Evolutionary conservation across 225 moss, liverwort and hornwort species (phyloP).

Genomic region (Rhytidiadelphus loreus): DNA sequence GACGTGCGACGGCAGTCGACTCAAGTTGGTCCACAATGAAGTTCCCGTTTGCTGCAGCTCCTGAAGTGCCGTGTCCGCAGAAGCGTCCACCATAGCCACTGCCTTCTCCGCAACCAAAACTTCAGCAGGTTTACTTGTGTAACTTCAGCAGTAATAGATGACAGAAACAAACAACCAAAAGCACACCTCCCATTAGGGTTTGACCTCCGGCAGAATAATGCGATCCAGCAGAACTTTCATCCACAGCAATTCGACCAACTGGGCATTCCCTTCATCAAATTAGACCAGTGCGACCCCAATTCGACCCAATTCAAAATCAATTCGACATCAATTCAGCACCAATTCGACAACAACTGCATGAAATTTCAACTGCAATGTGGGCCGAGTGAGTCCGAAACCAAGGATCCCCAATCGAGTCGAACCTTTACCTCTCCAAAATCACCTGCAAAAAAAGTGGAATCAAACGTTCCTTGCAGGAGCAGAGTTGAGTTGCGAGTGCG

Average conservation of each 20-base stretch:
- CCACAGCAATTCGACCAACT: neutral
- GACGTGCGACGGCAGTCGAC: conserved; percentile 12
- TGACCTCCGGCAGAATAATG: neutral
- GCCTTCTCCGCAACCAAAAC: neutral
- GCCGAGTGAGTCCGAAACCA: neutral
- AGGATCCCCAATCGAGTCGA: neutral
- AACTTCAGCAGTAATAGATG: neutral
- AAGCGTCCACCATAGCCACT: conserved; percentile 4
- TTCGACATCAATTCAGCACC: neutral
- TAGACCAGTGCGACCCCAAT: neutral
- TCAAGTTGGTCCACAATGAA: conserved; percentile 26
- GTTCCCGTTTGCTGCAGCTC: conserved; percentile 24
- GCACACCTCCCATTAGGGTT: neutral
- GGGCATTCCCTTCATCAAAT: neutral
- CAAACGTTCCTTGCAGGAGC: neutral
- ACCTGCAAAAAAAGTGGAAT: neutral
- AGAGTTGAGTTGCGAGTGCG: neutral
- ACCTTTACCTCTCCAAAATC: neutral
- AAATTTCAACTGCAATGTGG: neutral
- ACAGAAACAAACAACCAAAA: neutral
- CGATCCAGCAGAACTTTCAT: neutral
- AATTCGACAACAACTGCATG: neutral
- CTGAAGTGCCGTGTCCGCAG: neutral
- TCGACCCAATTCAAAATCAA: neutral
- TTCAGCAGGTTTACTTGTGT: neutral